Evolutionary conservation across 2,329 filamentous ascomycete species (phyloP), one percentile per base, ranked within the genome.

Genomic region (Pseudocercospora eumusae): DNA sequence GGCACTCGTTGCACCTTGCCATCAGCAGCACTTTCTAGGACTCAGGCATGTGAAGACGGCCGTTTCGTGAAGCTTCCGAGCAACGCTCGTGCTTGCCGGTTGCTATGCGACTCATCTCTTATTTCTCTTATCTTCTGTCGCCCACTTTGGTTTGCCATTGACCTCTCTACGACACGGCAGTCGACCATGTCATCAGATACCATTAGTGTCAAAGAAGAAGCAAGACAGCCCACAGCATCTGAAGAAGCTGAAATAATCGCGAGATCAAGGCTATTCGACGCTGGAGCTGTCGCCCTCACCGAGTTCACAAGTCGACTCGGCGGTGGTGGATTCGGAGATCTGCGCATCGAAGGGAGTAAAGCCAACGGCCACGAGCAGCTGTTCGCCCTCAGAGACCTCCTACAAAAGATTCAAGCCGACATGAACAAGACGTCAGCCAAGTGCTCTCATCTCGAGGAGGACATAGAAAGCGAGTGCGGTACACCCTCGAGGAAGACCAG

Each of bases 311-410:
- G 49, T 0, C 56, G 56, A 6, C 31, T 58, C 1, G 56, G 56
- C n/a, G 56, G 56, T 4, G 56, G 45, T 11, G 56, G 56, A 6
- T 58, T 58, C 10, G 56, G 45, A 2, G 42, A 50, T 20, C 49
- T 45, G 18, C 36, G 44, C 13, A 7, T 58, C 1, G 4, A 58
- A 0, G 56, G 56, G 2, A 45, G 45, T 42, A 58, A 52, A 18
- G 2, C 45, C 0, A 36, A 49, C 28, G 33, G 56, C 11, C 44
- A 58, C 18, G 42, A 13, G n/a, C 45, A 45, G 11, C 56, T 58
- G 2, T 9, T 50, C 5, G 23, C 52, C 10, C 20, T 58, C 18
- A 28, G 33, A n/a, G 11, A 9, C 3, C 44, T 33, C 4, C 45
- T 49, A 20, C 15, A 15, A 11, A 45, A 25, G 15, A 49, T 58